Conservation (phyloP, 2,329 filamentous ascomycete species). For the Alternaria viburni region DNA sequence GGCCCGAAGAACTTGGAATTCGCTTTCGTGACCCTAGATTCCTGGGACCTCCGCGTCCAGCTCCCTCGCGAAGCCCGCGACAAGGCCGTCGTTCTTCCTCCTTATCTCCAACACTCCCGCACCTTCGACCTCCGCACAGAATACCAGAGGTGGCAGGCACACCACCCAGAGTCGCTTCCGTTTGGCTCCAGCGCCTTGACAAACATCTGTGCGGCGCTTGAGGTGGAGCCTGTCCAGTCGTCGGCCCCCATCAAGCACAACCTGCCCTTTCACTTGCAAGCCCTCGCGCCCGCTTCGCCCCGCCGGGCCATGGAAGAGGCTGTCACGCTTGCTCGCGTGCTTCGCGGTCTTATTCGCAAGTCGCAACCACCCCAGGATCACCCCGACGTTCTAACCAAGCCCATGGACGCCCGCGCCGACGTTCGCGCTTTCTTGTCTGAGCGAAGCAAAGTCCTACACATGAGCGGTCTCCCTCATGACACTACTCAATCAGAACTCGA, state of each 20-base stretch:
- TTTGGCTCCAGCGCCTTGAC: conserved; percentile 94
- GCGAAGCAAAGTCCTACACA: conserved; percentile 96
- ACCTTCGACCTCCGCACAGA: conserved; percentile 97
- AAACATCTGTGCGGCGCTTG: conserved; percentile 97
- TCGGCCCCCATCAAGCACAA: conserved; percentile 99
- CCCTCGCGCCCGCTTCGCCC: conserved; percentile 91
- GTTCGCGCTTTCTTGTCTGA: conserved; percentile 95
- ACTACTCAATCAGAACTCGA: conserved; percentile 98
- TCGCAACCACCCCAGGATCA: conserved; percentile 93
- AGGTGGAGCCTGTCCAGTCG: conserved; percentile 96
- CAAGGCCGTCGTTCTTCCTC: conserved; percentile 94
- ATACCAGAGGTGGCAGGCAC: conserved; percentile 98
- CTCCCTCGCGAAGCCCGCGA: conserved; percentile 96
- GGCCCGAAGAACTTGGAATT: conserved; percentile 92
- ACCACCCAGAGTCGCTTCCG: conserved; percentile 95
- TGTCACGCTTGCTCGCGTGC: conserved; percentile 88
- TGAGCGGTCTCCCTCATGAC: conserved; percentile 96
- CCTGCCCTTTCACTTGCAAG: conserved; percentile 95
- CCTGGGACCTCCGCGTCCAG: conserved; percentile 98
- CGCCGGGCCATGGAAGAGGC: conserved; percentile 98
- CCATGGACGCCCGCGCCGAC: conserved; percentile 96
- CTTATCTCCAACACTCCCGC: conserved; percentile 96
- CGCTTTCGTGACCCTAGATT: conserved; percentile 96
- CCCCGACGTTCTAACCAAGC: conserved; percentile 89
- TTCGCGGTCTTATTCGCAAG: conserved; percentile 92